A percentile compares a stretch with the other conserved stretches of the same genome.
phyloP scores from a whole-genome alignment of 2,329 filamentous ascomycete species.

The Claviceps africana region DNA sequence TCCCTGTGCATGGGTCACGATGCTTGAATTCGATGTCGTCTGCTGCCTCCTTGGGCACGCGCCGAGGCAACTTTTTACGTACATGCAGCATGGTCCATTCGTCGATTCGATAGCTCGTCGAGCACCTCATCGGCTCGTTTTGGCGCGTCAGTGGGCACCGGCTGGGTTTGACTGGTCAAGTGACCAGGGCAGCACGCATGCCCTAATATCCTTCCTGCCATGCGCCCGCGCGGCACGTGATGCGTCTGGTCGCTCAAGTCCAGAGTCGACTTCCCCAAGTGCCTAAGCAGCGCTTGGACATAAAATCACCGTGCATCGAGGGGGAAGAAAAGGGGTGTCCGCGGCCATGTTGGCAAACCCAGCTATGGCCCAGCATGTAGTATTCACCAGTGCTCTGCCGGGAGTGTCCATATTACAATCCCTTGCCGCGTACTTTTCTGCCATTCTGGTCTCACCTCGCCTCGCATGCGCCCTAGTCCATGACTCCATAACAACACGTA shows the following conservation, averaged over 20 bases:
- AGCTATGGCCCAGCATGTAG: no score
- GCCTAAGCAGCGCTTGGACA: no score
- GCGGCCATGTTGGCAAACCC: no score
- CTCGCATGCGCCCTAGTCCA: no score
- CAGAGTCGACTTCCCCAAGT: no score
- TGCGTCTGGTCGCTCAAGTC: neutral
- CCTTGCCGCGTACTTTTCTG: no score
- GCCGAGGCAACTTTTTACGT: slow-evolving; percentile 5
- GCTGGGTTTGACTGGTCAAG: neutral
- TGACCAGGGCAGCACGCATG: neutral
- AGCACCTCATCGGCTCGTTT: slow-evolving; percentile 8
- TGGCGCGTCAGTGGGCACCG: slow-evolving; percentile 3
- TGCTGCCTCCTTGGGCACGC: neutral
- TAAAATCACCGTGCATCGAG: no score
- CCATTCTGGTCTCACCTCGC: no score
- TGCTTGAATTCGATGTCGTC: slow-evolving; percentile 3
- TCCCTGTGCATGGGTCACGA: slow-evolving; percentile 5
- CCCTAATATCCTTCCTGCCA: neutral
- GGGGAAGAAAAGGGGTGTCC: no score
- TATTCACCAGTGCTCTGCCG: no score
- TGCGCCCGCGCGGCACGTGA: neutral
- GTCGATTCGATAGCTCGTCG: neutral
- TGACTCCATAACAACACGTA: no score
- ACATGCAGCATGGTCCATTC: slow-evolving; percentile 1
- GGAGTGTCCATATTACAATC: no score